Percentiles rank a stretch among this genome's conserved stretches.
These are phyloP conservation scores for Chenopodium berlandieri DNA, from an alignment of 148 eudicot species.

Conservation along the genomic window DNA sequence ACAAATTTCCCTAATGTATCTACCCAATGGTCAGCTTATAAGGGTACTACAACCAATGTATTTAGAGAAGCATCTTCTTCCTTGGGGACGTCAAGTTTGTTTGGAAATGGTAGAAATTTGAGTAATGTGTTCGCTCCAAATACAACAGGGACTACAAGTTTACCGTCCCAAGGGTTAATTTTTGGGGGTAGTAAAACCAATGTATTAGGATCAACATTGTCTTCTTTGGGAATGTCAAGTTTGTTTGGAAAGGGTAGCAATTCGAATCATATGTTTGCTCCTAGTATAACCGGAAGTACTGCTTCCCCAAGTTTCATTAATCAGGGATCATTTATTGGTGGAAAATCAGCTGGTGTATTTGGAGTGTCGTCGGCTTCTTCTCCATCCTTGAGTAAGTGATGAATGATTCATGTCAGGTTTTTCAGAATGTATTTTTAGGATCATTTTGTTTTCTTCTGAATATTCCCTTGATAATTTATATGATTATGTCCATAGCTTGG, in stretches of 20 bases:
- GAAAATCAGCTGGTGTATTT: slow-evolving; percentile 22
- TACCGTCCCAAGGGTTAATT: no score
- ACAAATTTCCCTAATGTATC: slow-evolving; percentile 6
- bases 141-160: slow-evolving; percentile 11
- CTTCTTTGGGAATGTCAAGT: no score
- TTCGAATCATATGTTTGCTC: slow-evolving; percentile 4
- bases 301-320: slow-evolving; percentile 17
- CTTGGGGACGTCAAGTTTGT: neutral
- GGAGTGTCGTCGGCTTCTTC: slow-evolving; percentile 19
- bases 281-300: neutral
- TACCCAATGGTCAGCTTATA: slow-evolving; percentile 17
- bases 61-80: slow-evolving; percentile 18
- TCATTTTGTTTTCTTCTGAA: neutral
- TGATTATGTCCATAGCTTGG: no score
- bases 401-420: neutral
- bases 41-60: slow-evolving; percentile 14
- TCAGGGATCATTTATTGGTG: slow-evolving; percentile 20
- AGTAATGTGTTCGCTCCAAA: neutral
- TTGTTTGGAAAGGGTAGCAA: neutral
- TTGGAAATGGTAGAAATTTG: no score
- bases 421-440: neutral
- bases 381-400: slow-evolving; percentile 18
- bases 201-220: no score
- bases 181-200: no score
- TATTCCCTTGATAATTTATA: neutral